Evolutionary conservation across 2,329 filamentous ascomycete species (phyloP), one percentile per base, ranked within the genome.

Genomic region (Neonectria neomacrospora): DNA sequence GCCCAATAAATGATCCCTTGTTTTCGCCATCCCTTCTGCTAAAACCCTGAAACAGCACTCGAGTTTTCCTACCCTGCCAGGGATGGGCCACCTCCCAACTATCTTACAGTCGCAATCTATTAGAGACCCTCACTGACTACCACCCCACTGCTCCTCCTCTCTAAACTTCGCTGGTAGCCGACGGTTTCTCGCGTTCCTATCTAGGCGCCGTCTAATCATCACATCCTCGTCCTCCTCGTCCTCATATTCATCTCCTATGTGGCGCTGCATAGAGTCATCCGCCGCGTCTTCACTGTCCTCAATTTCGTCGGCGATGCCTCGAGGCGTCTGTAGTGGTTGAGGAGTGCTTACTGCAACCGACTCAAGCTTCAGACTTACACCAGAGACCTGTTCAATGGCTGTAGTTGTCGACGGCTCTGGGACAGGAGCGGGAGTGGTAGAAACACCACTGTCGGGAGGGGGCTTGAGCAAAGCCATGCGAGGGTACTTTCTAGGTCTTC

Each of bases 401-500:
- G 61, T 56, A n/a, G 64, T 66, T 45, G 62, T 67, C 23, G 59
- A 22, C 47, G 70, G 37, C 39, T 63, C 67, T 20, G 48, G 58
- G 14, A 54, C 37, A 6, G 54, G 51, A 23, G 57, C 52, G 9
- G 61, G 54, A 6, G 51, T 30, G 11, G 63, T 51, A 16, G 58
- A 22, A 32, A 60, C 50, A 44, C 56, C 64, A 11, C 47, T 41
- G 10, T 41, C 53, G 5, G 51, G 55, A 28, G 59, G 47, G 11
- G 67, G 53, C 56, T 73, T 74, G 9, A 67, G 67, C 34, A 37
- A 14, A 20, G 58, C 65, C 16, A 66, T 63, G 44, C 74, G 74
- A 32, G 76, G 77, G 41, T 80, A 76, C 68, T 79, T 80, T 69
- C 78, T 77, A 72, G 78, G 78, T 48, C 78, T 73, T 28, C 78